phyloP scores from a whole-genome alignment of 2,329 filamentous ascomycete species.

The Gnomoniopsis smithogilvyi region DNA sequence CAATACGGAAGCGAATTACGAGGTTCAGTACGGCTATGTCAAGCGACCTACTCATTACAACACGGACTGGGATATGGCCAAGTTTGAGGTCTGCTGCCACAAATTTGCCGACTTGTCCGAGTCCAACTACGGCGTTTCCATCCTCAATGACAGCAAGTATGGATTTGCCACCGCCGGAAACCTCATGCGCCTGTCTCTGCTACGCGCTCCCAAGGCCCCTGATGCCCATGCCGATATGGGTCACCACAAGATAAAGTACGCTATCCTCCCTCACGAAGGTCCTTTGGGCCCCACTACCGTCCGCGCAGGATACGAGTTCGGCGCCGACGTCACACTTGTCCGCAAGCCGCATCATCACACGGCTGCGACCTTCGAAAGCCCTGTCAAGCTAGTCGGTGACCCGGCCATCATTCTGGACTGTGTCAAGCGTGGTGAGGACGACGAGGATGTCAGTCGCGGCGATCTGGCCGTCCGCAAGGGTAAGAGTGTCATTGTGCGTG shows the following conservation, averaged over 20 bases:
- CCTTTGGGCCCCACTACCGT: conserved; percentile 70
- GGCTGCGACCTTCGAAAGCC: conserved; percentile 30
- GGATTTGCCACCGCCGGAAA: conserved; percentile 89
- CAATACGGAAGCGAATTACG: conserved; percentile 91
- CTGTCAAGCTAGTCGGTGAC: conserved; percentile 66
- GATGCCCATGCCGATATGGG: conserved; percentile 96
- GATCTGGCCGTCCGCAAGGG: conserved; percentile 65
- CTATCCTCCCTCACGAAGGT: conserved; percentile 81
- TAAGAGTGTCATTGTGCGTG: conserved; percentile 74
- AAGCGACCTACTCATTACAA: conserved; percentile 95
- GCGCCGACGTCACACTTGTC: conserved; percentile 68
- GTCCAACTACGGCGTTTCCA: conserved; percentile 82
- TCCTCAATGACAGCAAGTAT: conserved; percentile 94
- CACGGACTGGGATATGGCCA: conserved; percentile 86
- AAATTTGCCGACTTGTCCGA: conserved; percentile 91
- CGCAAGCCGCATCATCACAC: conserved; percentile 28
- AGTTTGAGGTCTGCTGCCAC: conserved; percentile 95
- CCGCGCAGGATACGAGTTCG: conserved; percentile 84
- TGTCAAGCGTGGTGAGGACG: conserved; percentile 90
- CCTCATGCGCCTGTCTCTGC: conserved; percentile 82
- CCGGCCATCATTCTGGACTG: conserved; percentile 77
- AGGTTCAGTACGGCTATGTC: conserved; percentile 89
- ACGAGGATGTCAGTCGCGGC: conserved; percentile 66
- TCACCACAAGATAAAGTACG: conserved; percentile 81
- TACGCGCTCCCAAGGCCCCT: conserved; percentile 86